Evolutionary conservation across 2,329 filamentous ascomycete species (phyloP), one percentile per base, ranked within the genome.

Genomic region (Exophiala bonariae): DNA sequence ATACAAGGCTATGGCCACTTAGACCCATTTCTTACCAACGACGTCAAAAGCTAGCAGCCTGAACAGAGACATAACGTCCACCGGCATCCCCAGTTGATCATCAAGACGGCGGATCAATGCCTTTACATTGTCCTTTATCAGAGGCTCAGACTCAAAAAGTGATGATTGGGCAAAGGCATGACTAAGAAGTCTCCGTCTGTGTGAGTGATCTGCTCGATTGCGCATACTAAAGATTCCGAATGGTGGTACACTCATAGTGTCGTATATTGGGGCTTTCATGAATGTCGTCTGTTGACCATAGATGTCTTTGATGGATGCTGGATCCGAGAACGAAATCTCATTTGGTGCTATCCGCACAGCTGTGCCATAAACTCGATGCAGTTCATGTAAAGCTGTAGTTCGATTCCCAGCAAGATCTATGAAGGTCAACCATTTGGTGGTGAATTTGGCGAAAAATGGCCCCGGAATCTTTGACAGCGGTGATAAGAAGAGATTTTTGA

Each of bases 361-460:
- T 7, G 61, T 35, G 3, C 63, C 63, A 22, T 66, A 63, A 17
- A 49, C 49, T 23, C 49, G 16, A 37, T 66, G 63, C 6, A 63
- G 40, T 7, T 55, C 37, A 3, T 55, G 38, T 16, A 61, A 44
- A 8, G 44, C 45, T 7, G 58, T 57, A 41, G 55, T 55, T 44
- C 63, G 60, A 37, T 63, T 55, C 7, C 64, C 63, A 14, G 59
- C 42, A 36, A 58, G 18, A 54, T 56, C 9, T 59, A 63, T 39
- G 61, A 36, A 34, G 61, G 51, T 10, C 67, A 67, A 0, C 68
- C 67, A 3, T 67, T 67, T 8, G 68, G 58, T 30, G 57, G 59
- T 8, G 63, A 57, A 5, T n/a, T 39, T 39, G 14, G 36, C 36
- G 14, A 39, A 4, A 7, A 22, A 17, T 7, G 36, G 36, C 7